Conservation (phyloP, 1,139 yeast genomes). For the Suhomyces kunorum region DNA sequence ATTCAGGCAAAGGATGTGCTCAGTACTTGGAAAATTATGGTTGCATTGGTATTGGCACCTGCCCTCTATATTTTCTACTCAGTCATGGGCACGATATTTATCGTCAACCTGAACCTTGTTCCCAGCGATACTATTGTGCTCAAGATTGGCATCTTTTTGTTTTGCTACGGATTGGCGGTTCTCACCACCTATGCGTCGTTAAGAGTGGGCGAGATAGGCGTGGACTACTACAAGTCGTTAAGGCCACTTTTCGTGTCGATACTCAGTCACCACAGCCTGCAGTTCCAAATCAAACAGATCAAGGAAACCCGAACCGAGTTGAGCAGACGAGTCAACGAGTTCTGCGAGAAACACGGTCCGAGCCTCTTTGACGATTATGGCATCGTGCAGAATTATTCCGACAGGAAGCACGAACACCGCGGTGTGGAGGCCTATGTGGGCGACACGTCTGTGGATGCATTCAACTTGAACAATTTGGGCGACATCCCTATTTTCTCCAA, state of each 20-base stretch:
- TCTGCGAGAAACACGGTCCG: constrained; percentile 76
- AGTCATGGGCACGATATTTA: constrained; percentile 36
- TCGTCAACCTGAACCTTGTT: constrained; percentile 22
- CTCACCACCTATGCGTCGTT: constrained; percentile 47
- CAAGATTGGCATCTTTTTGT: constrained; percentile 25
- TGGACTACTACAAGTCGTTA: constrained; percentile 42
- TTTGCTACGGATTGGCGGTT: constrained; percentile 42
- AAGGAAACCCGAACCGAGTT: constrained; percentile 56
- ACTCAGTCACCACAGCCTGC: constrained; percentile 43
- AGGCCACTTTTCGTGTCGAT: constrained; percentile 42
- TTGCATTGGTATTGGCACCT: constrained; percentile 48
- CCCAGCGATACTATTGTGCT: constrained; percentile 18
- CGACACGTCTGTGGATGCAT: constrained; percentile 15
- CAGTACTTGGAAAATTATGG: constrained; percentile 42
- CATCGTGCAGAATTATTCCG: constrained; percentile 31
- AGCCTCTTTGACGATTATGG: constrained; percentile 68
- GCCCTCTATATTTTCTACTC: constrained; percentile 45
- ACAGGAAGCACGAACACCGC: constrained; percentile 16
- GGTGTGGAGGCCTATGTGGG: constrained; percentile 8
- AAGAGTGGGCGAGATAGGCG: constrained; percentile 45
- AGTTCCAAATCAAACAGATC: constrained; percentile 49
- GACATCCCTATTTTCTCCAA: constrained; percentile 40
- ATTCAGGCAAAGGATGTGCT: constrained; percentile 84
- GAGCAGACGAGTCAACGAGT: constrained; percentile 60
- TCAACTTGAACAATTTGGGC: constrained; percentile 27